Conservation (phyloP, 2,329 filamentous ascomycete genomes). For the Thielaviopsis ethacetica region DNA sequence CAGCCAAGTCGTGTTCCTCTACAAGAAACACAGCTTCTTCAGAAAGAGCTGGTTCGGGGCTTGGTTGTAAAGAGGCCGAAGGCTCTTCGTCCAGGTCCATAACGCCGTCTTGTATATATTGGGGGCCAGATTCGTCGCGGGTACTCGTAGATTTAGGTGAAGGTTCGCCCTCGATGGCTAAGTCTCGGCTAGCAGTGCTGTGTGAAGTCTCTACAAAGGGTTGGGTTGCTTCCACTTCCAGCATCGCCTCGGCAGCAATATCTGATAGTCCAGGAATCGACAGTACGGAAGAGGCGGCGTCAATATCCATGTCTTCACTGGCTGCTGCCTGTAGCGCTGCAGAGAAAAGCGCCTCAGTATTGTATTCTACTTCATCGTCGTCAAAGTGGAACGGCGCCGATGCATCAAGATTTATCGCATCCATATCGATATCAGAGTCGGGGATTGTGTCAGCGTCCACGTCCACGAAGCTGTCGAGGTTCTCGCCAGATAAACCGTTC, state of each 20-base stretch:
- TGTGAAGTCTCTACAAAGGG: not conserved
- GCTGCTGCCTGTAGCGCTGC: not conserved
- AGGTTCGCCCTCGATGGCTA: not conserved
- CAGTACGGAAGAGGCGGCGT: not conserved
- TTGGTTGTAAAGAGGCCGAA: not conserved
- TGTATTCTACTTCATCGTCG: not conserved
- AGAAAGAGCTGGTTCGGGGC: not conserved
- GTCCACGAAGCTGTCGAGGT: not conserved
- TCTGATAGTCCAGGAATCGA: not conserved
- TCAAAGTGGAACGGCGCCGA: not conserved
- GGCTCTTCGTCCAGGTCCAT: not conserved
- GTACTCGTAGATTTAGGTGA: not conserved
- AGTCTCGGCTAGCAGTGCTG: no score
- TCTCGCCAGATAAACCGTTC: not conserved
- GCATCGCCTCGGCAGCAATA: not conserved
- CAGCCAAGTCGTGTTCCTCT: not conserved
- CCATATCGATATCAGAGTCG: not conserved
- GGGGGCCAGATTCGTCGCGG: not conserved
- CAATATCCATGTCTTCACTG: not conserved
- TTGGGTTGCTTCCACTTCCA: not conserved
- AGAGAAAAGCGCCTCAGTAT: not conserved
- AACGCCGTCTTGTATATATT: not conserved
- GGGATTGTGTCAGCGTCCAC: not conserved
- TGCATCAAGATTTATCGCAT: not conserved
- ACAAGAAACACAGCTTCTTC: not conserved